Evolutionary conservation across 495 filamentous ascomycete species (phyloP).

Genomic region (Neurospora cerealis): DNA sequence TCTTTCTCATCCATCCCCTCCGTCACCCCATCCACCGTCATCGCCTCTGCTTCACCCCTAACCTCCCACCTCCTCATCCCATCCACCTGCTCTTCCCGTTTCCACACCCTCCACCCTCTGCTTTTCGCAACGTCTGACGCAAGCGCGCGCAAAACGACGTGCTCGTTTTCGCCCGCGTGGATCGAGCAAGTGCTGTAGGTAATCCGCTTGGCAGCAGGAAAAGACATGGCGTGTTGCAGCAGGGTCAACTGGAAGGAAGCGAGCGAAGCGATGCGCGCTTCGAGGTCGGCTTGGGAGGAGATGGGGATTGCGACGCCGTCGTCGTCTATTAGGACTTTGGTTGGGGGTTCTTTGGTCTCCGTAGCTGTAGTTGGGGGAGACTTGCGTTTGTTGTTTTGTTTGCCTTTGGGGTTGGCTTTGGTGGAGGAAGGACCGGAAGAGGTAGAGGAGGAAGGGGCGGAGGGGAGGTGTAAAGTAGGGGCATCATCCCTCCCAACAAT

Average conservation of each 20-base stretch:
- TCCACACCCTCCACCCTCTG: conserved; percentile 67
- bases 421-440: not conserved
- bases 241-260: conserved; percentile 69
- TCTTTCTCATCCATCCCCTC: conserved; percentile 54
- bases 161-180: conserved; percentile 77
- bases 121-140: conserved; percentile 50
- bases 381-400: conserved; percentile 36
- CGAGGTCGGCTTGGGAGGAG: conserved; percentile 31
- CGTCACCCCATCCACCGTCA: conserved; percentile 18
- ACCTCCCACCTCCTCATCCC: conserved; percentile 64
- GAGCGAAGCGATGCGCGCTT: conserved; percentile 56
- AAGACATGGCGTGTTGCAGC: conserved; percentile 71
- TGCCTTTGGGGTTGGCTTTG: not conserved
- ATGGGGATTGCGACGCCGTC: conserved; percentile 35
- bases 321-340: conserved; percentile 33
- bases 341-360: conserved; percentile 16
- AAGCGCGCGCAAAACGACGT: conserved; percentile 64
- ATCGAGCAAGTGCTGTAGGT: conserved; percentile 92
- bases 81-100: conserved; percentile 56
- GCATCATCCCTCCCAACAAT: conserved; percentile 81
- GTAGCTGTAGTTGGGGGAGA: not conserved
- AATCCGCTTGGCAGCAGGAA: conserved; percentile 65
- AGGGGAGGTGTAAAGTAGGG: conserved; percentile 46
- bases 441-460: conserved; percentile 33
- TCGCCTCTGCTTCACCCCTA: conserved; percentile 48